Evolutionary conservation across 495 filamentous ascomycete species (phyloP).

Genomic region (Penicillium lagena): DNA sequence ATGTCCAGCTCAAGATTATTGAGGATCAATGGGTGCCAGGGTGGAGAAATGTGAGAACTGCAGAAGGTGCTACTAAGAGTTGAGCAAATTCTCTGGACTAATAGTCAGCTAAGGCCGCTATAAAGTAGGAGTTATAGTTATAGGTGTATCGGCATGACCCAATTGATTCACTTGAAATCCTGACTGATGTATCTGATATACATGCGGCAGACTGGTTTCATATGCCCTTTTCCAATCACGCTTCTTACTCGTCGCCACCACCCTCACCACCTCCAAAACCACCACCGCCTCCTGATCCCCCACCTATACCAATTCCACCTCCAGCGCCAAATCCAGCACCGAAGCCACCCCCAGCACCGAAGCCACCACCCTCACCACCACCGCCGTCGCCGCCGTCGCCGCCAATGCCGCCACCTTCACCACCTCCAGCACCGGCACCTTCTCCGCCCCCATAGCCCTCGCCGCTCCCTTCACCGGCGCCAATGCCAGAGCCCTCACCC

Average conservation of each 20-base stretch:
- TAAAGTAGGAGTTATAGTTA: no score
- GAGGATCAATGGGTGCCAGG: conserved; percentile 14
- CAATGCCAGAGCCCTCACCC: neutral
- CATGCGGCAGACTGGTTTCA: no score
- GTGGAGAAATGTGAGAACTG: conserved; percentile 14
- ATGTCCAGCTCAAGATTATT: conserved; percentile 11
- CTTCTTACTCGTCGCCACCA: conserved; percentile 1
- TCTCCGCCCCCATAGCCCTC: conserved; percentile 1
- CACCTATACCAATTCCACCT: conserved; percentile 2
- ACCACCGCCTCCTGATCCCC: neutral
- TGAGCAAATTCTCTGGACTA: no score
- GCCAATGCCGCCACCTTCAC: conserved; percentile 2
- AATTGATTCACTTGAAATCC: no score
- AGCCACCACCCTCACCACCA: neutral
- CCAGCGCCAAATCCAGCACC: conserved; percentile 1
- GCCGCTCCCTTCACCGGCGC: conserved; percentile 5
- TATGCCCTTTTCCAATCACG: no score
- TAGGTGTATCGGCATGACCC: no score
- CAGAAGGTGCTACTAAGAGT: conserved; percentile 5
- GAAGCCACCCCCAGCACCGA: neutral
- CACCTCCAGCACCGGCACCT: conserved; percentile 1
- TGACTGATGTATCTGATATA: no score
- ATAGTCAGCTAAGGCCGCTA: no score
- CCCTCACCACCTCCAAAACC: conserved; percentile 4
- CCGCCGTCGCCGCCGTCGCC: conserved; percentile 2